Evolutionary conservation across 805 yeast species (phyloP), one percentile per base, ranked within the genome.

Genomic region (Blastobotrys muscicola): DNA sequence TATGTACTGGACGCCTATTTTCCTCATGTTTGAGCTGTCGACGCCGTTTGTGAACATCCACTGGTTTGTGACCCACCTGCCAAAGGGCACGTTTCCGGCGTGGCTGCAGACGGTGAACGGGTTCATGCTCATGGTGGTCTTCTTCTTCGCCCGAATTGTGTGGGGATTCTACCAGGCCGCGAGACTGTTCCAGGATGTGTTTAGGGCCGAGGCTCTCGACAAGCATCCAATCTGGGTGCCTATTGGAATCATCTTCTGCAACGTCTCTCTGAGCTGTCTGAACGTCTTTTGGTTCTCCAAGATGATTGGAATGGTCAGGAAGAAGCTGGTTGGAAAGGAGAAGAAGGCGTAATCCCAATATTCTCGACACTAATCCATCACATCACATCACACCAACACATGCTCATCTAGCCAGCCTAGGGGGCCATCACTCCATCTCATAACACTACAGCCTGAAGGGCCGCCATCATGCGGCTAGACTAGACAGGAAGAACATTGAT

Each of bases 1-100:
- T 58, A 78, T 81, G 62, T 82, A 87, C 41, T 82, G 83, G 77
- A 74, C 84, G 23, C 90, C 95, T 1, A 77, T 80, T 14, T 92
- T 89, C 60, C 70, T 92, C 54, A 60, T 84, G 40, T 92, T 83
- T 62, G 98, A 92, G 65, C 72, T 84, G 34, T 82, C 94, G 38
- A 85, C 97, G 1, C 97, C 97, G 7, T 92, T 92, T 64, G 95
- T 92, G 49, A 94, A 92, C 63, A 61, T 85, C 58, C 85, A 92
- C 62, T 92, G 97, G 96, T 89, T 82, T 62, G 79, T 86, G 30
- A 72, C 82, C 29, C 80, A 84, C 54, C 68, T 87, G 12, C 92
- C 95, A 1, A 70, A 70, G 1, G 84, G 82, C 3, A 62, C 76
- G 3, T 69, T 85, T 41, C 78, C 83, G 35, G 69, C 68, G 16